Conservation (phyloP, 148 eudicot genomes). For the Rhododendron simsii region DNA sequence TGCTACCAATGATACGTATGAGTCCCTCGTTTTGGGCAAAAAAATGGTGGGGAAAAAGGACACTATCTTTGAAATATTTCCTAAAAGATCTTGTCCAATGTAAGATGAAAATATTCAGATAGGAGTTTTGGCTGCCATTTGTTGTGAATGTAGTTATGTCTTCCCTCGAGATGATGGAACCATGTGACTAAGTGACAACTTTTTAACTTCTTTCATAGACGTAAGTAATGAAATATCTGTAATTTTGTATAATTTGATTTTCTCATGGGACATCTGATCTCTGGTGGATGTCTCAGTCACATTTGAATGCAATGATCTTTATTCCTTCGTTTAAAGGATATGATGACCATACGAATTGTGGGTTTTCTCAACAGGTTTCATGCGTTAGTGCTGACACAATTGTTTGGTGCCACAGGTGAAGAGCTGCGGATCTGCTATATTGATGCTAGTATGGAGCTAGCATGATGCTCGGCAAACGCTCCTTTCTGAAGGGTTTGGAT, state of each 20-base stretch:
- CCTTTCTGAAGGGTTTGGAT: conserved; percentile 73
- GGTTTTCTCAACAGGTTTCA: not conserved
- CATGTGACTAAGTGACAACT: not conserved
- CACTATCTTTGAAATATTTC: not conserved
- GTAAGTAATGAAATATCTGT: not conserved
- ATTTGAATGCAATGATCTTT: not conserved
- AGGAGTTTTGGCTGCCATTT: not conserved
- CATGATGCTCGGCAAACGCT: conserved; percentile 58
- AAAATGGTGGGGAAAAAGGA: not conserved
- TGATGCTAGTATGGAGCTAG: conserved; percentile 92
- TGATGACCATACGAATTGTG: not conserved
- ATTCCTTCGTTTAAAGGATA: not conserved
- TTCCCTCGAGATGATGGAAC: not conserved
- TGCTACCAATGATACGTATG: not conserved
- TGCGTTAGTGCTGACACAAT: not conserved
- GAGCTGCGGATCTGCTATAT: conserved; percentile 88
- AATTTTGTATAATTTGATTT: not conserved
- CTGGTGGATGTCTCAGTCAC: not conserved
- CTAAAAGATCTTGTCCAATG: not conserved
- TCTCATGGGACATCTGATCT: not conserved
- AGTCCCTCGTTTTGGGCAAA: not conserved
- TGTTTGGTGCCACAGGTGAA: conserved; percentile 50
- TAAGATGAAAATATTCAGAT: not conserved
- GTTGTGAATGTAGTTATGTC: not conserved
- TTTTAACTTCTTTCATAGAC: not conserved